phyloP scores from a whole-genome alignment of 306 rosid genomes.

The Casuarina equisetifolia region DNA sequence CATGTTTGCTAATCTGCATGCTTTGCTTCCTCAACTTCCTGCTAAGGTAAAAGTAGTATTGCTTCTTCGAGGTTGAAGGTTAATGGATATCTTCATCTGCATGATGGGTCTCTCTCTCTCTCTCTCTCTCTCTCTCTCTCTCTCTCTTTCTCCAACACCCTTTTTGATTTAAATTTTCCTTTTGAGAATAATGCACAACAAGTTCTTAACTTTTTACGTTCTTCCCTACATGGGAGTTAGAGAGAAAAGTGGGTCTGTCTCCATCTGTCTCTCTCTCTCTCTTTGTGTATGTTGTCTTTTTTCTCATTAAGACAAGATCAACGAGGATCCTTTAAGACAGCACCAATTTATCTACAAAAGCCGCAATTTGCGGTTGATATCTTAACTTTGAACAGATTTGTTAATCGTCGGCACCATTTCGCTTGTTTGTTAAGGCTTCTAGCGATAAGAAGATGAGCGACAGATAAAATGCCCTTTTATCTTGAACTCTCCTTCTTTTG shows the following conservation, averaged over 20 bases:
- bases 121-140: not conserved
- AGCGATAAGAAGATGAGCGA: not conserved
- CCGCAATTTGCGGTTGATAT: too few relatives aligned
- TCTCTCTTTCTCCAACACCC: not conserved
- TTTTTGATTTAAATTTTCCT: not conserved
- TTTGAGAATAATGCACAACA: not conserved
- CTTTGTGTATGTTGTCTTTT: not conserved
- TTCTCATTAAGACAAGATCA: not conserved
- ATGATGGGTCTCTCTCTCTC: not conserved
- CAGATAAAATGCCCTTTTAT: not conserved
- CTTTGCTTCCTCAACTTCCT: conserved; percentile 76
- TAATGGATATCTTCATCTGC: not conserved
- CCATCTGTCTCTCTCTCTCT: not conserved
- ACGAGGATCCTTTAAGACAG: not conserved
- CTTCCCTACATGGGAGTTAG: not conserved
- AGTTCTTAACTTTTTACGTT: not conserved
- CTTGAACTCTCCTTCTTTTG: too few relatives aligned
- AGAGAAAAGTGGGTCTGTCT: not conserved
- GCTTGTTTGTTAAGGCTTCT: not conserved
- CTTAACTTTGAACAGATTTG: too few relatives aligned
- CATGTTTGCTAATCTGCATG: conserved; percentile 73
- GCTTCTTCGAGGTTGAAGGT: not conserved
- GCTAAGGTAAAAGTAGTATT: conserved; percentile 53
- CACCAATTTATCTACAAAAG: too few relatives aligned
- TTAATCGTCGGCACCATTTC: not conserved